Conservation (phyloP, 1,284 basidiomycete species). For the Lentinus polychrous region DNA sequence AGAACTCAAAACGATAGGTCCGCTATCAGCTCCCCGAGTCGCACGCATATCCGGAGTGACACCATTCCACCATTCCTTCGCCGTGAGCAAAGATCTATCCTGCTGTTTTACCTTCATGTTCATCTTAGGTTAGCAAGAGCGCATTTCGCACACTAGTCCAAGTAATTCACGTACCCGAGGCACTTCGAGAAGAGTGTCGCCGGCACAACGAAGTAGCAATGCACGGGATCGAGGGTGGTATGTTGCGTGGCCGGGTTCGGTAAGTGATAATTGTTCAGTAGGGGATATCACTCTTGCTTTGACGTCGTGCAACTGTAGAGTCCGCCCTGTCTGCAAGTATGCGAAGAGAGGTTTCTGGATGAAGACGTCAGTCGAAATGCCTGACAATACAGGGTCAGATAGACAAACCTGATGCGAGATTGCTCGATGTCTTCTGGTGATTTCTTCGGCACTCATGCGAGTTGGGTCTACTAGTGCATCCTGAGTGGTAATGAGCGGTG, state of each 20-base stretch:
- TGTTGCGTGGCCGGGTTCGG: slow-evolving; percentile 33
- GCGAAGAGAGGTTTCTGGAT: slow-evolving; percentile 41
- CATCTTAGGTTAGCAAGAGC: background rate
- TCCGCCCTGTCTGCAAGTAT: slow-evolving; percentile 34
- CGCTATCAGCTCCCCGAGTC: background rate
- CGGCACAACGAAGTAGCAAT: slow-evolving; percentile 45
- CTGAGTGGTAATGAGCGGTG: slow-evolving; percentile 53
- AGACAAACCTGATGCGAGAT: slow-evolving; percentile 63
- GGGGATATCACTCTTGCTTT: slow-evolving; percentile 15
- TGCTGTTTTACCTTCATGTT: slow-evolving; percentile 44
- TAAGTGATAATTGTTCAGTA: background rate
- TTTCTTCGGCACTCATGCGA: slow-evolving; percentile 45
- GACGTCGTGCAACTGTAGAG: slow-evolving; percentile 38
- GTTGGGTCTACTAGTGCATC: slow-evolving; percentile 55
- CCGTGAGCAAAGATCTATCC: slow-evolving; percentile 35
- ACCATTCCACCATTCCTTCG: slow-evolving; percentile 49
- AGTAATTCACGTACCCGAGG: slow-evolving; percentile 18
- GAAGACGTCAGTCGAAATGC: background rate
- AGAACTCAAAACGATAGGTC: background rate
- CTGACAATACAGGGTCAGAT: background rate
- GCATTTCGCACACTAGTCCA: too few relatives aligned
- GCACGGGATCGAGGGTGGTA: slow-evolving; percentile 31
- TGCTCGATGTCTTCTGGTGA: slow-evolving; percentile 58
- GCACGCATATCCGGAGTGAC: slow-evolving; percentile 20
- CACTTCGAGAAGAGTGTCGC: slow-evolving; percentile 42